Evolutionary conservation across 345 rosid species (phyloP), one percentile per base, ranked within the genome.

Genomic region (Salix purpurea): DNA sequence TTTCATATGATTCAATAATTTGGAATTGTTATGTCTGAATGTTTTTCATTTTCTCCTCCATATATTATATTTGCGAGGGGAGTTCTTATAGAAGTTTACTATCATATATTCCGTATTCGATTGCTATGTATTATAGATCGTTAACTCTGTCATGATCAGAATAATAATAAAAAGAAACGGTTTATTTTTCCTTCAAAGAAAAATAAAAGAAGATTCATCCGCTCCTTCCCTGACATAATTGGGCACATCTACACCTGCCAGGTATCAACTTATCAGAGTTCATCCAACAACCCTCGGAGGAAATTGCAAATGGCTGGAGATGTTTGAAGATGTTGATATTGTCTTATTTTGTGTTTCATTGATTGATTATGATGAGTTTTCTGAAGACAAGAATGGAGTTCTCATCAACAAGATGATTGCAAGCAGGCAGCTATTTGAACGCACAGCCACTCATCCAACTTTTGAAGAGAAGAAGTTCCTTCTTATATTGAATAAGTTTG

Each of bases 191-290:
- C 52, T 58, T 58, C 4, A n/a, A 58, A 9, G 28, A n/a, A 58
- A 58, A 58, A 58, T 56, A n/a, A 58, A n/a, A 58, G 26, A 21
- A 21, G 28, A n/a, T n/a, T n/a, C 28, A 58, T n/a, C 62, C 62
- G n/a, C 23, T 58, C 62, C 62, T 56, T 56, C 11, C 62, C 62
- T 10, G 24, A 1, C 11, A n/a, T 58, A 13, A 37, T 32, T 4
- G 19, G 24, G 39, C 32, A 21, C 30, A 19, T n/a, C 11, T 76
- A 48, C 39, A 60, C 65, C 76, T 79, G 36, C 83, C 83, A 94
- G 98, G 88, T 93, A 87, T 86, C 92, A 95, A 82, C 93, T 95
- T 62, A 91, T 96, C 77, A 87, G 98, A 77, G 76, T 86, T 71
- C 92, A 87, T 82, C 91, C 96, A 6, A 87, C 79, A 72, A 84